These are phyloP conservation scores for Fraxinus latifolia DNA, from an alignment of 305 asterid species.

Conservation along the genomic window DNA sequence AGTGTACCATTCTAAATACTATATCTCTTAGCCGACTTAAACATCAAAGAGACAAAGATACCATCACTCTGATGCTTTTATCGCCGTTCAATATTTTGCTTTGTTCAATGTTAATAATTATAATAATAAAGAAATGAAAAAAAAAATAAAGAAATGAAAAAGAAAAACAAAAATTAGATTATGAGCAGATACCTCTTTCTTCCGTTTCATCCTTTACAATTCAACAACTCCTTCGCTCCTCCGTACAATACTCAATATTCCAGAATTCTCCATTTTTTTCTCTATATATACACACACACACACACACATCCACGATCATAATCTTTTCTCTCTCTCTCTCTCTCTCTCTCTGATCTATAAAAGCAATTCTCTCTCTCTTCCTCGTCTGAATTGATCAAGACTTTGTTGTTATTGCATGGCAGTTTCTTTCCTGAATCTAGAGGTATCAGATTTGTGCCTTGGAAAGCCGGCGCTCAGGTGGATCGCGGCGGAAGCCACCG, in stretches of 20 bases:
- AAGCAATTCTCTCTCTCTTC: neutral
- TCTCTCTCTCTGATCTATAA: neutral
- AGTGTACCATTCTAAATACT: too few relatives aligned
- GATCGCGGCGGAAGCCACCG: constrained; percentile 40
- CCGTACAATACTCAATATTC: neutral
- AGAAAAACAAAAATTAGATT: neutral
- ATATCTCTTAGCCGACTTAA: too few relatives aligned
- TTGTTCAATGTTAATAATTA: too few relatives aligned
- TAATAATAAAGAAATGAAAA: too few relatives aligned
- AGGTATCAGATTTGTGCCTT: constrained; percentile 67
- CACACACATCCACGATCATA: neutral
- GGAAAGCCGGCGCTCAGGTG: constrained; percentile 71
- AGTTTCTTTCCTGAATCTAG: constrained; percentile 56
- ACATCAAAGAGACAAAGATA: too few relatives aligned
- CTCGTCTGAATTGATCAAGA: neutral
- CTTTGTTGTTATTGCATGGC: constrained; percentile 58
- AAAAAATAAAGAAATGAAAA: too few relatives aligned
- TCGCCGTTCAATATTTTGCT: too few relatives aligned
- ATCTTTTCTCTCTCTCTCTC: constrained; percentile 4
- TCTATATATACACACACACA: neutral
- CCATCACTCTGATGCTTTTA: too few relatives aligned
- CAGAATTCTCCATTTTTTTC: neutral
- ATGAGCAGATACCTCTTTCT: neutral
- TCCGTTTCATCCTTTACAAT: neutral
- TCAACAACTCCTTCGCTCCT: neutral